These are phyloP conservation scores for Gossypium bickii DNA, from an alignment of 345 rosid genomes.

Conservation along the genomic window DNA sequence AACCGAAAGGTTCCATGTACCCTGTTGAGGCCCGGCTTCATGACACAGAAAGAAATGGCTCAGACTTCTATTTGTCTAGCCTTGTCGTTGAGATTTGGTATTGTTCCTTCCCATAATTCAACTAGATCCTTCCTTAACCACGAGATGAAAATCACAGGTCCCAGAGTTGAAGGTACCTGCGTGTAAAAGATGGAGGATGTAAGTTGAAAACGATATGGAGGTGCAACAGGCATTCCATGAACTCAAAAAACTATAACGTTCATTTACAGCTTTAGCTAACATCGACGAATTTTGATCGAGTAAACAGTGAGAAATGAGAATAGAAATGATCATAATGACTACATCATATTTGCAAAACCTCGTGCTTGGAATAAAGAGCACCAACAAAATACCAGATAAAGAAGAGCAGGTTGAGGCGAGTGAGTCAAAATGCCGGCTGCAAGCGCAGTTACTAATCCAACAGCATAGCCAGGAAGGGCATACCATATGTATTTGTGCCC, in stretches of 20 bases:
- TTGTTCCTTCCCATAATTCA: conserved; percentile 89
- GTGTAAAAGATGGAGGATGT: background rate
- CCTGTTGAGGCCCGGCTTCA: background rate
- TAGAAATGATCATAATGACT: background rate
- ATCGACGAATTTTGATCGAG: background rate
- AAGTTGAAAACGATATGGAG: background rate
- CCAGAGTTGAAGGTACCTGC: conserved; percentile 89
- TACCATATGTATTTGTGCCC: conserved; percentile 87
- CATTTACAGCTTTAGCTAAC: conserved; percentile 4
- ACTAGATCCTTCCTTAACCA: conserved; percentile 76
- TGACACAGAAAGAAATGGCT: conserved; percentile 14
- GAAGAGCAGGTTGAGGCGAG: conserved; percentile 91
- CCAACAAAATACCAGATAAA: conserved; percentile 63
- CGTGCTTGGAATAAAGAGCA: background rate
- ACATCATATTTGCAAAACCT: conserved; percentile 12
- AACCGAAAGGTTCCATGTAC: conserved; percentile 12
- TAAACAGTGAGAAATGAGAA: background rate
- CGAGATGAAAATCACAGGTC: conserved; percentile 74
- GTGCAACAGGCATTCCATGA: background rate
- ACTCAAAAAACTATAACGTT: background rate
- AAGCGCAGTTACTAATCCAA: conserved; percentile 72
- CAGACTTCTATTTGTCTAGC: conserved; percentile 65
- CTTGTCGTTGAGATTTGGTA: conserved; percentile 46
- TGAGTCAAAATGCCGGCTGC: conserved; percentile 82
- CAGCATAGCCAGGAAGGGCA: conserved; percentile 86